phyloP scores from a whole-genome alignment of 2,329 filamentous ascomycete species.

The Stagonosporopsis cucurbitacearum region DNA sequence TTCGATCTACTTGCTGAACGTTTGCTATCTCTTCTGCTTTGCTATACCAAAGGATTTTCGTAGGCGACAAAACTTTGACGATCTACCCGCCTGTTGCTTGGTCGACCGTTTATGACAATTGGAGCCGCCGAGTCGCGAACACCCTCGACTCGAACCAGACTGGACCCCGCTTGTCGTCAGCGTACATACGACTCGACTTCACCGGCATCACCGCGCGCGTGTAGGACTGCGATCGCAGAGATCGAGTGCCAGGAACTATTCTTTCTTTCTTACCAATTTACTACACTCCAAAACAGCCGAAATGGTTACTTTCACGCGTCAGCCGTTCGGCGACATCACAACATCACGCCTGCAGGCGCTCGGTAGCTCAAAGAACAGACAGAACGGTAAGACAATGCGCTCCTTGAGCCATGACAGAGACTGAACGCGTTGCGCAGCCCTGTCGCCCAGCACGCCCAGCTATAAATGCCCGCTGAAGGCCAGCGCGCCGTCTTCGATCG shows the following conservation, averaged over 20 bases:
- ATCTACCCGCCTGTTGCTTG: constrained; percentile 10
- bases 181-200: constrained; percentile 1
- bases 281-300: constrained; percentile 12
- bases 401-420: background rate
- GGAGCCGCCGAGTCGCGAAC: constrained; percentile 1
- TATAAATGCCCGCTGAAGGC: constrained; percentile 45
- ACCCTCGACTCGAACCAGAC: background rate
- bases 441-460: constrained; percentile 25
- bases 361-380: constrained; percentile 78
- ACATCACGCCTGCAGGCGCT: constrained; percentile 72
- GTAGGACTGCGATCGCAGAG: background rate
- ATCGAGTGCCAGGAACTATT: background rate
- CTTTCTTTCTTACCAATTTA: background rate
- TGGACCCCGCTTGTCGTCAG: constrained; percentile 8
- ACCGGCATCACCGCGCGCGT: background rate
- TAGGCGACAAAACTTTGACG: background rate
- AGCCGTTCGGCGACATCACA: constrained; percentile 78
- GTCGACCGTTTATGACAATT: constrained; percentile 2
- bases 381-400: constrained; percentile 58
- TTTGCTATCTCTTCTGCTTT: background rate
- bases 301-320: constrained; percentile 61
- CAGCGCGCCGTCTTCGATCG: constrained; percentile 34
- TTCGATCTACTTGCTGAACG: background rate
- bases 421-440: constrained; percentile 43
- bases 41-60: background rate